Base-by-base conservation (phyloP, 176 grass and related monocot genomes). In the Carex scoparia region DNA sequence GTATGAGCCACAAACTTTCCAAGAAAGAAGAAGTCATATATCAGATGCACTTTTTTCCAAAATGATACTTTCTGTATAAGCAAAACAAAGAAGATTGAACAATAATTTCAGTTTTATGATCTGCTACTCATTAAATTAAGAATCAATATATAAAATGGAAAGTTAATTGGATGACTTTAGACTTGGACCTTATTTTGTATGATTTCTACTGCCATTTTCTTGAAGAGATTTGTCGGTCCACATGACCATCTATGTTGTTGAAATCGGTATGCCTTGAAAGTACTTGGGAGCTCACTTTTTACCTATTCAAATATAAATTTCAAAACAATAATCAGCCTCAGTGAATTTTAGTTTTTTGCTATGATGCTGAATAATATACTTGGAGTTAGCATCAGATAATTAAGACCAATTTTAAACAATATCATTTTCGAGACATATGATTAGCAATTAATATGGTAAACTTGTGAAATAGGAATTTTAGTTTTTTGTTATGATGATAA, bases 181-280 rank as follows among this genome's bases (percentile, higher is more conserved):
- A 95, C 93, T 76, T 72, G 71, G 8, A 95, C 96, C 96, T 99
- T 92, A 76, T 49, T 93, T 44, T 85, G 37, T 4, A 95, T 27
- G 46, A 99, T 89, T 44, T 95, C 91, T 57, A 84, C 67, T 16
- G 89, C 85, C 88, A 99, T 89, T 87, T 99, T 99, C 87, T 93
- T 91, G 84, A 95, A 99, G 51, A 99, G 80, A 58, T 99, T 95
- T 33, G 96, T 89, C 0, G 96, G 93, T 4, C 96, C 96, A 66
- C 96, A 99, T 2, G 96, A 99, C 96, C 96, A 99, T 32, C 96
- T 93, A 61, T 94, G 96, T 77, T 99, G 96, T 81, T 99, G 96
- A 80, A 94, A 94, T 2, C 93, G 65, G 61, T 90, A 99, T 1
- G 93, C 96, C 85, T 99, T 94, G 90, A 99, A 94, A 79, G 91